Evolutionary conservation across 2,329 filamentous ascomycete genomes (phyloP).

Genomic region (Xylaria arbuscula): DNA sequence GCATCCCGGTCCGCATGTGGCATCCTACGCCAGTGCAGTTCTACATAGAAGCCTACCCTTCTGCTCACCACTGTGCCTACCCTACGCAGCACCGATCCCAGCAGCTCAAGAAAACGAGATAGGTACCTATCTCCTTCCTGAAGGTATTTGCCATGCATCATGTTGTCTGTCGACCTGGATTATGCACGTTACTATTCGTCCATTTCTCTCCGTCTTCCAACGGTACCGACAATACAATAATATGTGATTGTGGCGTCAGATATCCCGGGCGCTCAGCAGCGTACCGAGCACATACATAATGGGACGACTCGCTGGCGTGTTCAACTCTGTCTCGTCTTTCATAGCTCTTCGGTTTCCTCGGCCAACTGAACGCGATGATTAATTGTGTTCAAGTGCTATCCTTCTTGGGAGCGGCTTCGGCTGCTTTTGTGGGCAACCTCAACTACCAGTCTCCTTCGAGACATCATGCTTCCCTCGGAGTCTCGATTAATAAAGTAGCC

Average conservation of each 20-base stretch:
- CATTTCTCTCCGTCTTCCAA: neutral
- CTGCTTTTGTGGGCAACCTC: constrained; percentile 57
- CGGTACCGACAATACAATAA: neutral
- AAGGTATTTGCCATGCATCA: neutral
- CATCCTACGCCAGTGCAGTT: neutral
- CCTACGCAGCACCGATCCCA: too few relatives aligned
- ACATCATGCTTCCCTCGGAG: constrained; percentile 67
- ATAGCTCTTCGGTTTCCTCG: neutral
- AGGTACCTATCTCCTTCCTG: neutral
- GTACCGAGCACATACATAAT: constrained; percentile 2
- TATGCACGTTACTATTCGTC: neutral
- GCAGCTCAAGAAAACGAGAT: too few relatives aligned
- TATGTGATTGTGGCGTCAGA: neutral
- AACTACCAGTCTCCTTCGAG: constrained; percentile 71
- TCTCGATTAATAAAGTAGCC: constrained; percentile 67
- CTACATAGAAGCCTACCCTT: neutral
- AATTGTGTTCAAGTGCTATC: constrained; percentile 30
- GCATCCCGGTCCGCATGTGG: neutral
- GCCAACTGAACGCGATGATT: constrained; percentile 34
- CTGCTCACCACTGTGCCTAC: too few relatives aligned
- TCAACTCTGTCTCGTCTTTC: neutral
- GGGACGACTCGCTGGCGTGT: neutral
- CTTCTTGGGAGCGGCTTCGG: constrained; percentile 38
- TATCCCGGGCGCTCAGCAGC: neutral
- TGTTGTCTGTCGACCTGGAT: neutral